Conservation (phyloP, 768 basidiomycete genomes). For the Agaricus blazei region DNA sequence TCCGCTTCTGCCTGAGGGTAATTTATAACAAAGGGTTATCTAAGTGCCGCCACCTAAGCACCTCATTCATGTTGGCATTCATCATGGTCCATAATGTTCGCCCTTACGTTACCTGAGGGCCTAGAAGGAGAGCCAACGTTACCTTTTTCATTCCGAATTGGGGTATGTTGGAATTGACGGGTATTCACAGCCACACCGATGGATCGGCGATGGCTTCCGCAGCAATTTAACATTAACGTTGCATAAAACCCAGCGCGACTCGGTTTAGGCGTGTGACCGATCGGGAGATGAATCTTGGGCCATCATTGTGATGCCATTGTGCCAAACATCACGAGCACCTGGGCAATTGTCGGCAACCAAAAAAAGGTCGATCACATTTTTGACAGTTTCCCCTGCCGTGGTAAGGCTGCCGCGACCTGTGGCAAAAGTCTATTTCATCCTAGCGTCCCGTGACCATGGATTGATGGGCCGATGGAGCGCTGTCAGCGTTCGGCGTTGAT, state of each 20-base stretch:
- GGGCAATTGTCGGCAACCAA: constrained; percentile 12
- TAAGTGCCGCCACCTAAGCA: neutral
- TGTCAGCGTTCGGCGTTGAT: neutral
- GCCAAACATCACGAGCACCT: constrained; percentile 5
- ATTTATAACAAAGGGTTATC: neutral
- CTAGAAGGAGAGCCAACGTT: neutral
- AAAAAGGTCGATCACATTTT: constrained; percentile 2
- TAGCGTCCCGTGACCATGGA: constrained; percentile 5
- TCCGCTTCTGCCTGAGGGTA: neutral
- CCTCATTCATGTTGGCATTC: neutral
- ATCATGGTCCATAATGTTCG: neutral
- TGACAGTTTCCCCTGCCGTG: constrained; percentile 1
- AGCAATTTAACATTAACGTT: constrained; percentile 3
- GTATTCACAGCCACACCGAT: constrained; percentile 10
- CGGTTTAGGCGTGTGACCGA: constrained; percentile 5
- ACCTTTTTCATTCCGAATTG: neutral
- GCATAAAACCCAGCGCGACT: neutral
- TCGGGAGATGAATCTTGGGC: constrained; percentile 1
- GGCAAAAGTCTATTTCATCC: constrained; percentile 9
- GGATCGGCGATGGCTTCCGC: constrained; percentile 9
- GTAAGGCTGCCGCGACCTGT: neutral
- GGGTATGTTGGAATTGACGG: constrained; percentile 7
- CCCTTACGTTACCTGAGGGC: neutral
- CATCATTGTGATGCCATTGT: neutral
- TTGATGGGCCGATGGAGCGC: neutral